Evolutionary conservation across 306 rosid genomes (phyloP), one percentile per base, ranked within the genome.

Genomic region (Sophora flavescens): DNA sequence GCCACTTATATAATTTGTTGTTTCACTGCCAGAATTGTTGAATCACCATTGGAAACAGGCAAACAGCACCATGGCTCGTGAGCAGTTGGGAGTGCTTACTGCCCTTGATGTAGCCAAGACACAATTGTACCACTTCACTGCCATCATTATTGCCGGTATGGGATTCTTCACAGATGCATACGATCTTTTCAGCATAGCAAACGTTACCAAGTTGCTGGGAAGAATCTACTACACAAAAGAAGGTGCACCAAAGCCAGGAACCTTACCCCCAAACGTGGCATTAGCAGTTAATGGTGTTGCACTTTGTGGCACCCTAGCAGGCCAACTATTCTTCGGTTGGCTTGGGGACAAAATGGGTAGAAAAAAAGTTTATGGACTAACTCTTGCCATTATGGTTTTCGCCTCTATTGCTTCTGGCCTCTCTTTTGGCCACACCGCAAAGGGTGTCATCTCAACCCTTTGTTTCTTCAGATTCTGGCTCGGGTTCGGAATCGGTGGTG

Each of bases 381-480:
- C 83, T 0, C 83, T 80, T 45, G 75, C 75, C 1, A 69, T 80
- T 2, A 80, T 80, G 83, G 83, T 80, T 0, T 5, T 32, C 8
- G 12, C 69, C 1, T 80, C 83, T 4, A 22, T 80, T 45, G 83
- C 83, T 6, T 80, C 83, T 14, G 83, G 83, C 0, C 83, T 80
- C 2, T 80, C 83, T 72, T 80, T 80, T 10, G 79, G 83, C 26
- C 41, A 64, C 3, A 42, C 26, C 0, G 17, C 83, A 4, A 72
- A 80, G 62, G 79, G 83, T 11, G 73, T 75, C 2, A 57, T 72
- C 0, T 4, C 70, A 4, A 80, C 79, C 0, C 83, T 80, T 1
- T 80, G 83, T 13, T 80, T 80, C 75, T 80, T 79, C 65, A 28
- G 83, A 32, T 79, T 79, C 54, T 80, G 84, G 84, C 84, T 80